Evolutionary conservation across 345 rosid species (phyloP).

Genomic region (Laguncularia racemosa): DNA sequence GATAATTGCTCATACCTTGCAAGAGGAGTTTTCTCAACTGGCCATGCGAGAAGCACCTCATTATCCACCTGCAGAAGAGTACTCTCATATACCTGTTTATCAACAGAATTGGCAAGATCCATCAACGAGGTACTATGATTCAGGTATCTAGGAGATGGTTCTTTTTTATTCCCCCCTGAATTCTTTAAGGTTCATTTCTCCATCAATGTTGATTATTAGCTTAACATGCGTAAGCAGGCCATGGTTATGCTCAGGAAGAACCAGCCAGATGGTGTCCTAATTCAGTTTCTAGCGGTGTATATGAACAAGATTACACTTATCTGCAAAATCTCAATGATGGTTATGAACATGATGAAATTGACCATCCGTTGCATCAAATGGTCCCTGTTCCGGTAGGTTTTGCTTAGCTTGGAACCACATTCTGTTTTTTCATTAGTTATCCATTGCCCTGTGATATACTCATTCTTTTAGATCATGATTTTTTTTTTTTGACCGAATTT

Average conservation of each 20-base stretch:
- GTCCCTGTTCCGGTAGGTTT: slow-evolving; percentile 65
- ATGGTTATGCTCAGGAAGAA: slow-evolving; percentile 43
- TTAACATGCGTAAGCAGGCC: slow-evolving; percentile 34
- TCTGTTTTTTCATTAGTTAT: not conserved
- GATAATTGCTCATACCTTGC: slow-evolving; percentile 73
- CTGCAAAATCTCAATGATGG: slow-evolving; percentile 58
- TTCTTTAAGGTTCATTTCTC: not conserved
- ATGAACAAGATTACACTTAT: slow-evolving; percentile 46
- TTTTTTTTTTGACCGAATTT: not conserved
- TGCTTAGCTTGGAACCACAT: slow-evolving; percentile 1
- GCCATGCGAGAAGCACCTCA: slow-evolving; percentile 43
- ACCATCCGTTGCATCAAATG: slow-evolving; percentile 75
- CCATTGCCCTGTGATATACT: not conserved
- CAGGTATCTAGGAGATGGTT: slow-evolving; percentile 36
- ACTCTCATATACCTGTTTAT: slow-evolving; percentile 23
- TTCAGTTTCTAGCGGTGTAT: slow-evolving; percentile 61
- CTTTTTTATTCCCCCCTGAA: not conserved
- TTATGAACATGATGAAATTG: slow-evolving; percentile 59
- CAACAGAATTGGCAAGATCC: slow-evolving; percentile 40
- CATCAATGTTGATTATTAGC: not conserved
- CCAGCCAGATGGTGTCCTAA: slow-evolving; percentile 34
- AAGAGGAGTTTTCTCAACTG: slow-evolving; percentile 80
- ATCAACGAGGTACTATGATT: slow-evolving; percentile 26
- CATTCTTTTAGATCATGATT: not conserved
- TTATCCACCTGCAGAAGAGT: slow-evolving; percentile 26